A percentile compares a stretch with the other conserved stretches of the same genome.
phyloP scores from a whole-genome alignment of 2,329 filamentous ascomycete genomes.

The Bertia moriformis region DNA sequence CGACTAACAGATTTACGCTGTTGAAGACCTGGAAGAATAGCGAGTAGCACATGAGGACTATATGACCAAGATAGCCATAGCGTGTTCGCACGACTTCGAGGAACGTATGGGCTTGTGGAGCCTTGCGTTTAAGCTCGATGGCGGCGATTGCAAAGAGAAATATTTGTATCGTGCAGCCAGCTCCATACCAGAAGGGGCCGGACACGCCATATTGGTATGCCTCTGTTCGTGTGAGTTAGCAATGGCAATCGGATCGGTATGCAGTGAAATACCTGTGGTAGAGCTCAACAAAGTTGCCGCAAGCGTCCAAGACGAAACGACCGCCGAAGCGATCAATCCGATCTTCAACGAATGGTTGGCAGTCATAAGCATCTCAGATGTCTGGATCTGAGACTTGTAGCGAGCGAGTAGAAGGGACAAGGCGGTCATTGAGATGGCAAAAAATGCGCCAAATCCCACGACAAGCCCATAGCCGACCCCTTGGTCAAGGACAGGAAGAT shows the following conservation, averaged over 20 bases:
- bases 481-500: conserved; percentile 8
- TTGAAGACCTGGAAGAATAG: conserved; percentile 2
- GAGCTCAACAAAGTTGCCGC: conserved; percentile 3
- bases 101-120: conserved; percentile 12
- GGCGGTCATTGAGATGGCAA: background rate
- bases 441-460: background rate
- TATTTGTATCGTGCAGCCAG: conserved; percentile 15
- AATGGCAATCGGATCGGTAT: too few species aligned
- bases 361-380: conserved; percentile 40
- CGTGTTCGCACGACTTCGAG: conserved; percentile 5
- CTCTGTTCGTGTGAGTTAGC: too few species aligned
- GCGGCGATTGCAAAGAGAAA: conserved; percentile 7
- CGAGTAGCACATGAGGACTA: conserved; percentile 5
- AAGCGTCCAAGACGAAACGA: conserved; percentile 12
- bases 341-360: conserved; percentile 34
- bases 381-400: conserved; percentile 10
- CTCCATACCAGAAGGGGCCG: conserved; percentile 15
- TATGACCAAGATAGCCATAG: conserved; percentile 4
- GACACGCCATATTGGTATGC: conserved; percentile 6
- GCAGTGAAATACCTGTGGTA: too few species aligned
- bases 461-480: background rate
- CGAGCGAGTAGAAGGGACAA: background rate
- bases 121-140: conserved; percentile 15
- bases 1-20: conserved; percentile 6
- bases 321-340: conserved; percentile 22